Evolutionary conservation across 805 yeast species (phyloP).

Genomic region (Dipodascus geniculatus): DNA sequence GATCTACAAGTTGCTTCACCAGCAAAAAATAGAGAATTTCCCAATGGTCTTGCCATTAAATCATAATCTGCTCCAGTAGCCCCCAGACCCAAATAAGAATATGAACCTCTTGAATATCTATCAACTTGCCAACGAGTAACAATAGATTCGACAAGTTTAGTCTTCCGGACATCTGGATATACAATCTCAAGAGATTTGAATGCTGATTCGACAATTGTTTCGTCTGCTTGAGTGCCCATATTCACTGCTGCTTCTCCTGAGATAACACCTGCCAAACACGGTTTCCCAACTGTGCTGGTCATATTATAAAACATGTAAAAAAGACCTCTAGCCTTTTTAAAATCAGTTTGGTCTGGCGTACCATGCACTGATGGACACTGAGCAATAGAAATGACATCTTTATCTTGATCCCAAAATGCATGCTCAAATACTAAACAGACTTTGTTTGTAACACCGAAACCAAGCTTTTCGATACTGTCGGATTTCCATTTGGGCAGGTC

Average conservation of each 20-base stretch:
- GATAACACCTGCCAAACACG: constrained; percentile 28
- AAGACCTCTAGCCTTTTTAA: constrained; percentile 24
- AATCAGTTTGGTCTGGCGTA: constrained; percentile 12
- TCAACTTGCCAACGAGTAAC: constrained; percentile 71
- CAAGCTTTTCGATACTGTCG: constrained; percentile 29
- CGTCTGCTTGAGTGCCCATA: constrained; percentile 23
- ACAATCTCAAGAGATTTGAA: constrained; percentile 22
- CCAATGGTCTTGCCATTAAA: constrained; percentile 28
- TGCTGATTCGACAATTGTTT: constrained; percentile 23
- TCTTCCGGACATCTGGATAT: constrained; percentile 11
- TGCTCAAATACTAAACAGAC: constrained; percentile 27
- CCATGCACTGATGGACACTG: constrained; percentile 15
- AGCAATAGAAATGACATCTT: constrained; percentile 23
- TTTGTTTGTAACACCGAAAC: constrained; percentile 30
- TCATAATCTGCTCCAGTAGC: constrained; percentile 33
- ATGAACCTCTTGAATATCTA: constrained; percentile 72
- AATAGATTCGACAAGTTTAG: constrained; percentile 27
- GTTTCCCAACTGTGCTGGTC: constrained; percentile 25
- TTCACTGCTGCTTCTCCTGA: constrained; percentile 28
- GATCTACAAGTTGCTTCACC: constrained; percentile 34
- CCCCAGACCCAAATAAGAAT: constrained; percentile 34
- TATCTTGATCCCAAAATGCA: constrained; percentile 29
- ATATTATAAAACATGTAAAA: constrained; percentile 30
- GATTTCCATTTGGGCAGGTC: constrained; percentile 31
- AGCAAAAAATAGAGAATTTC: constrained; percentile 28